These are phyloP conservation scores for Ustilago sp. DNA, from an alignment of 1,284 basidiomycete species.

Conservation along the genomic window DNA sequence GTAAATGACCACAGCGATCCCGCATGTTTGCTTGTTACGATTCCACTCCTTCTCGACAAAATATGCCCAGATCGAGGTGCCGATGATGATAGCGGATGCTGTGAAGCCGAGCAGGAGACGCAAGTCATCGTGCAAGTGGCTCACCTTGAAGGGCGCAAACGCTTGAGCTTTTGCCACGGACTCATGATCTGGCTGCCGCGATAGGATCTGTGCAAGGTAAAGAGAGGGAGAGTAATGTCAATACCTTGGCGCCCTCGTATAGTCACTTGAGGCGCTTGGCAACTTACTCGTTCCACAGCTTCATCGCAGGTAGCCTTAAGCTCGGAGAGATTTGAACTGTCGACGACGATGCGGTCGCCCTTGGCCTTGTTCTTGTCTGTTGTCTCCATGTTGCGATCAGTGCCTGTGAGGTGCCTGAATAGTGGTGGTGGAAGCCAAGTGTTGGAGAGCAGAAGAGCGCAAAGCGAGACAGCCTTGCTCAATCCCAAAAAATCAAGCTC, in stretches of 20 bases:
- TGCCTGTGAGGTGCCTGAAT: not conserved
- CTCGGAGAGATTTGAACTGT: slow-evolving; percentile 60
- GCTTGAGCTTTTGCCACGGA: slow-evolving; percentile 13
- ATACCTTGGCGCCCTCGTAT: too few species aligned
- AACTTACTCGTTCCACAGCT: slow-evolving; percentile 58
- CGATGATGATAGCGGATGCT: slow-evolving; percentile 63
- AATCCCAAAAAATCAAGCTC: not conserved
- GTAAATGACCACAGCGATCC: slow-evolving; percentile 56
- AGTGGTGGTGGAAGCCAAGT: not conserved
- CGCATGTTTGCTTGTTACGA: slow-evolving; percentile 56
- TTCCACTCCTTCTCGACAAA: slow-evolving; percentile 65
- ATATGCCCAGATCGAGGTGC: slow-evolving; percentile 58
- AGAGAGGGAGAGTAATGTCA: not conserved
- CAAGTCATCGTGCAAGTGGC: slow-evolving; percentile 61
- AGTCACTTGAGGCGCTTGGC: not conserved
- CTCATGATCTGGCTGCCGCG: slow-evolving; percentile 36
- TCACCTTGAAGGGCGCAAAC: slow-evolving; percentile 59
- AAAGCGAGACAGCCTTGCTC: not conserved
- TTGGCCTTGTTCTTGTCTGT: slow-evolving; percentile 1
- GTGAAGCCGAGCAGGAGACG: slow-evolving; percentile 56
- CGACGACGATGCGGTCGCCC: slow-evolving; percentile 56
- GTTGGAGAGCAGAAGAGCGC: not conserved
- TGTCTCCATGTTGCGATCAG: slow-evolving; percentile 16
- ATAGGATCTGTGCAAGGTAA: slow-evolving; percentile 19
- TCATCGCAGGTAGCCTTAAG: slow-evolving; percentile 65